Evolutionary conservation across 805 yeast genomes (phyloP), one percentile per base, ranked within the genome.

Genomic region (Kuraishia cidri): DNA sequence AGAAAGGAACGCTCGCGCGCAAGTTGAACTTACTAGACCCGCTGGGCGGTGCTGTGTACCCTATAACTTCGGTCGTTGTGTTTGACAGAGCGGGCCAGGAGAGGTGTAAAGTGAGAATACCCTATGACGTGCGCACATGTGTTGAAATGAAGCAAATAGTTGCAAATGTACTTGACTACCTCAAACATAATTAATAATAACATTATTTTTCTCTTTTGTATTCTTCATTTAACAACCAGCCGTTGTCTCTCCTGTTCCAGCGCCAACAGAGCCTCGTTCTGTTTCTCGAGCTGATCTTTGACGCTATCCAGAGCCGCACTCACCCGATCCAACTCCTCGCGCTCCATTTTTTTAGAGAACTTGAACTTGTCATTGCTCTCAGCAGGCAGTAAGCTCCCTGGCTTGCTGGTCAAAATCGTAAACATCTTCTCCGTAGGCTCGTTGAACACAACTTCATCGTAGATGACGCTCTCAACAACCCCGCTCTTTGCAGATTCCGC

Each of bases 351-450:
- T 34, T 58, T 64, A 6, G 55, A 44, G 28, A 54, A 58, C 26
- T 44, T 44, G 24, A 44, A 38, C 8, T 40, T 40, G 6, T 39
- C 46, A 32, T 48, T 47, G 3, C 35, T 32, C 19, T 56, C 40
- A 42, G 35, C 53, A 4, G 74, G 66, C 50, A 73, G 41, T 45
- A 68, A 40, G 47, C 80, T 66, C 30, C 77, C 64, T 4, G 94
- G 90, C 37, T 70, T 68, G 24, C 64, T 54, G 5, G 95, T 83
- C 47, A 90, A 65, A 4, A 77, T 60, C 43, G 80, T 85, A 58
- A 92, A 90, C 56, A 87, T 73, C 14, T 70, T 70, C 45, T 92
- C 97, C 5, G 96, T 87, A 3, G 98, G 98, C 54, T 92, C 98
- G 52, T 82, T 85, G 50, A 92, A 92, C 2, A 92, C 95, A 13